Conservation (phyloP, 2,329 filamentous ascomycete genomes). For the Apiospora aurea region DNA sequence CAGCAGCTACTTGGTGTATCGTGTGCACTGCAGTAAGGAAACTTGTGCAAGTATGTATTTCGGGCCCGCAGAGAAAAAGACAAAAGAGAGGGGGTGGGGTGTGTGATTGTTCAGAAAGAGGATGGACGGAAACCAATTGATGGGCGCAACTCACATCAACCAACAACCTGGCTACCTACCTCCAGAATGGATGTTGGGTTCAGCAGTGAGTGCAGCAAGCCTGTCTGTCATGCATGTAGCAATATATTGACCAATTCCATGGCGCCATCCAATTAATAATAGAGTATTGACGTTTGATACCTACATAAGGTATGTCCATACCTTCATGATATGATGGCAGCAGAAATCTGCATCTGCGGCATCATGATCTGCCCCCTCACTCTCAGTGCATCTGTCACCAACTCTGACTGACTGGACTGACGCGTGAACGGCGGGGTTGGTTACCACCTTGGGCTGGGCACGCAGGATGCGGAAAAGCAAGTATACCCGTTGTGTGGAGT, state of each 20-base stretch:
- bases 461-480: constrained; percentile 3
- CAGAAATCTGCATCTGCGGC: background rate
- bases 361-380: too few species aligned
- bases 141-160: background rate
- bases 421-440: too few species aligned
- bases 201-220: background rate
- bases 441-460: background rate
- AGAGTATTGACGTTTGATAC: background rate
- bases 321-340: background rate
- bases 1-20: too few species aligned
- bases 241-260: background rate
- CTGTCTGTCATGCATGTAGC: background rate
- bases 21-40: background rate
- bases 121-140: too few species aligned
- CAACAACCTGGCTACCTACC: background rate
- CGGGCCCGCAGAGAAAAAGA: too few species aligned
- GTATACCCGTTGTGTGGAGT: background rate
- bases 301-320: background rate
- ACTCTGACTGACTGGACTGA: too few species aligned
- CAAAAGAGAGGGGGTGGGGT: too few species aligned
- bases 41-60: too few species aligned
- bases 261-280: background rate
- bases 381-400: background rate
- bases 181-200: background rate
- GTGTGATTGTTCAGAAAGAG: too few species aligned